These are phyloP conservation scores for Collybia sp. DNA, from an alignment of 768 basidiomycete species.

Conservation along the genomic window DNA sequence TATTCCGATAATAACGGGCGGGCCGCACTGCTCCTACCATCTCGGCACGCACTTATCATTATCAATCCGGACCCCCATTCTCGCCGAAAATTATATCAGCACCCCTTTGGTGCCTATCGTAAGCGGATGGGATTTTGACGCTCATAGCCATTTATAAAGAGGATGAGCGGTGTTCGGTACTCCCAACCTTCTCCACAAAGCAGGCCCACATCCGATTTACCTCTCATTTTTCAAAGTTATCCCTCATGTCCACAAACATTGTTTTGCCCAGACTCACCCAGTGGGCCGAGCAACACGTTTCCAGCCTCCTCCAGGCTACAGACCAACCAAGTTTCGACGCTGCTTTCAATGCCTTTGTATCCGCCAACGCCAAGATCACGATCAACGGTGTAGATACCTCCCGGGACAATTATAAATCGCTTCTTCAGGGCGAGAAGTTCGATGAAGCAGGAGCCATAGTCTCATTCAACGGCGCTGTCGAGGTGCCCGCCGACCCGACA, in stretches of 20 bases:
- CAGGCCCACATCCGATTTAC: neutral
- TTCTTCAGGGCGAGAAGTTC: conserved; percentile 24
- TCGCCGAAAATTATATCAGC: no score
- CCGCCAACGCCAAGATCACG: conserved; percentile 25
- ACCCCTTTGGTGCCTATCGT: no score
- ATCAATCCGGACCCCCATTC: no score
- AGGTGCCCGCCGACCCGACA: conserved; percentile 17
- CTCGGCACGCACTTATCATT: no score
- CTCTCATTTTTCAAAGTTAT: neutral
- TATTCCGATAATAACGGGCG: no score
- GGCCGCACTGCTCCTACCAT: no score
- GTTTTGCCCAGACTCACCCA: conserved; percentile 30
- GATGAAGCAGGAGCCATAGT: conserved; percentile 23
- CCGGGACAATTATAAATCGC: conserved; percentile 33
- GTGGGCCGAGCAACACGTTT: conserved; percentile 36
- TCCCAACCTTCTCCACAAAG: no score
- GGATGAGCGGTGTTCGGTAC: no score
- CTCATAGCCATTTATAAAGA: no score
- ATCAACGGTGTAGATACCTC: conserved; percentile 36
- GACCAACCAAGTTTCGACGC: conserved; percentile 24
- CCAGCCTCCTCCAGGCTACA: conserved; percentile 32
- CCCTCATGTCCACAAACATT: conserved; percentile 11
- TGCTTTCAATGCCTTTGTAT: conserved; percentile 37
- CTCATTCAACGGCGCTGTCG: conserved; percentile 20
- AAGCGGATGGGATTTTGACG: no score